Conservation (phyloP, 202 grass and related monocot species). For the Cymbopogon flexuosus region DNA sequence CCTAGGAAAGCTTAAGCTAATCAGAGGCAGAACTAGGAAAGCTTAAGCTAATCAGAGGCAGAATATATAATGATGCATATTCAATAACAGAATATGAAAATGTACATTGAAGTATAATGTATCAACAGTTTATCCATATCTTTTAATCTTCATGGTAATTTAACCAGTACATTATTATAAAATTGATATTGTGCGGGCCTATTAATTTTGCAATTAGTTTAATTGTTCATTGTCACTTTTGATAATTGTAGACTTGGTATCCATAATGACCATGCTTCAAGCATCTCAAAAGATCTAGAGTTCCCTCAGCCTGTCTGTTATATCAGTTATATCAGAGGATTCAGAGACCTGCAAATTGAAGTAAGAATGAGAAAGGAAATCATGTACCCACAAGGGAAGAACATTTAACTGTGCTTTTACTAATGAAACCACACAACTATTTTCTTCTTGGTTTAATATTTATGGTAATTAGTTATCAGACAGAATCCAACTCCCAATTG, state of each 20-base stretch:
- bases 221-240: neutral
- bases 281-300: constrained; percentile 9
- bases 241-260: neutral
- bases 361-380: neutral
- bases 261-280: neutral
- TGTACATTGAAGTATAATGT: neutral
- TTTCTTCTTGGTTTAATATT: neutral
- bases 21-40: neutral
- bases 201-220: neutral
- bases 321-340: neutral
- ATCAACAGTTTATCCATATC: neutral
- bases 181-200: neutral
- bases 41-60: too few species aligned
- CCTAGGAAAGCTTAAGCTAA: neutral
- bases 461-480: neutral
- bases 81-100: neutral
- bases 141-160: neutral
- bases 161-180: neutral
- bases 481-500: neutral
- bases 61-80: neutral
- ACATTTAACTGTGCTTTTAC: neutral
- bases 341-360: constrained; percentile 30
- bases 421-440: neutral
- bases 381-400: neutral
- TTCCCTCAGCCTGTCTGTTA: constrained; percentile 29